Conservation (phyloP, 192 early-diverging fungal genomes). For the Umbelopsis vinacea region DNA sequence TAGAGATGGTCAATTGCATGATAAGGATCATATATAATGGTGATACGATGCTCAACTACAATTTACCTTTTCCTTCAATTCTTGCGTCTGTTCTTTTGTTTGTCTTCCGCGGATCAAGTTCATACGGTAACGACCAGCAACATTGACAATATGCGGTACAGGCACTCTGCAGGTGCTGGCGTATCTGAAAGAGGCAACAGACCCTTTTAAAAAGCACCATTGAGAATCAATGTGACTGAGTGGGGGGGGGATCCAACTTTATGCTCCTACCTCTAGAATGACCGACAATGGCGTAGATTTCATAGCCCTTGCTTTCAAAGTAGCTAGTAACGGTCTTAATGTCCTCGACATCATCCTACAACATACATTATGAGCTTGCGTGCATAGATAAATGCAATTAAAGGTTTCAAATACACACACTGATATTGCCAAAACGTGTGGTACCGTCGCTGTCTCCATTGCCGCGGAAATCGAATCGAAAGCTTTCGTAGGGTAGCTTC, state of each 20-base stretch:
- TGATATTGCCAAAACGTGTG: slow-evolving; percentile 31
- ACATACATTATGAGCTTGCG: background rate
- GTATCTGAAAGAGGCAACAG: slow-evolving; percentile 37
- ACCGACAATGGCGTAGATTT: slow-evolving; percentile 37
- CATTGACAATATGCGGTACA: slow-evolving; percentile 37
- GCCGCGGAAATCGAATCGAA: slow-evolving; percentile 47
- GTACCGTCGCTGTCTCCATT: slow-evolving; percentile 41
- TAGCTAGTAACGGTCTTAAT: slow-evolving; percentile 29
- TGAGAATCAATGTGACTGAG: too few relatives aligned
- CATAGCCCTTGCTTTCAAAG: slow-evolving; percentile 37
- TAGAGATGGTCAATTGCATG: background rate
- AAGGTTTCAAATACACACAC: slow-evolving; percentile 15
- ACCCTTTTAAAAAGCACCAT: slow-evolving; percentile 19
- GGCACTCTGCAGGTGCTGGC: slow-evolving; percentile 36
- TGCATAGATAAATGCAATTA: background rate
- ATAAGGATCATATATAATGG: background rate
- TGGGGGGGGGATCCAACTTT: background rate
- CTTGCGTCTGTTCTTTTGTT: slow-evolving; percentile 9
- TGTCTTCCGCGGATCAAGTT: slow-evolving; percentile 24
- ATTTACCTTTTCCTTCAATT: slow-evolving; percentile 13
- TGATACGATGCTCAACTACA: background rate
- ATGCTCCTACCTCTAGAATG: slow-evolving; percentile 41
- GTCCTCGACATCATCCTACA: slow-evolving; percentile 37
- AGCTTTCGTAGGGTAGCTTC: slow-evolving; percentile 37
- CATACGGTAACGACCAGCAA: slow-evolving; percentile 37